Evolutionary conservation across 2,329 filamentous ascomycete species (phyloP).

Genomic region (Penicillium rolfsii): DNA sequence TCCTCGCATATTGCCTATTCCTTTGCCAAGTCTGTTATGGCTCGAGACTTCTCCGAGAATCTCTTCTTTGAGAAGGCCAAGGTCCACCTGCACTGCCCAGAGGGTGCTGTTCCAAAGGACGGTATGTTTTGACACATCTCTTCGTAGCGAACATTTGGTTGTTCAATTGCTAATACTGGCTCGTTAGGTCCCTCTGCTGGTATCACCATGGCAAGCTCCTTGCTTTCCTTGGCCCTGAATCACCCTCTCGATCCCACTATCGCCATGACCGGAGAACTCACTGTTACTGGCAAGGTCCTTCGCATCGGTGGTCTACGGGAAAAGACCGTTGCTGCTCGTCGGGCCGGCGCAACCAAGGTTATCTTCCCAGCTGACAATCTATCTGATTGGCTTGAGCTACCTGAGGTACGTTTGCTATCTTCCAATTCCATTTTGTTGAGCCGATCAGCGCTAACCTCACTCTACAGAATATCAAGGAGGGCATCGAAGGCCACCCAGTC

Average conservation of each 20-base stretch:
- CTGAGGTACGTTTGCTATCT: slow-evolving; percentile 73
- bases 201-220: slow-evolving; percentile 95
- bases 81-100: slow-evolving; percentile 93
- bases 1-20: slow-evolving; percentile 94
- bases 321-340: slow-evolving; percentile 93
- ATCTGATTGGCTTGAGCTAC: slow-evolving; percentile 96
- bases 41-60: slow-evolving; percentile 82
- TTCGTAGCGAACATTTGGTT: background rate
- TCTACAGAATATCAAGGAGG: slow-evolving; percentile 91
- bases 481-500: slow-evolving; percentile 87
- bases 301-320: slow-evolving; percentile 91
- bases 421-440: background rate
- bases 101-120: slow-evolving; percentile 95
- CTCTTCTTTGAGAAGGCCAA: slow-evolving; percentile 95
- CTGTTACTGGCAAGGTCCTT: slow-evolving; percentile 93
- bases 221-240: slow-evolving; percentile 83
- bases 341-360: slow-evolving; percentile 89
- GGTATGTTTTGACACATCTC: slow-evolving; percentile 48
- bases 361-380: slow-evolving; percentile 95
- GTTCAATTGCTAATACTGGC: slow-evolving; percentile 2
- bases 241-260: slow-evolving; percentile 78
- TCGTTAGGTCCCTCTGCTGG: slow-evolving; percentile 73
- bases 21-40: slow-evolving; percentile 88
- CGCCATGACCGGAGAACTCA: slow-evolving; percentile 97
- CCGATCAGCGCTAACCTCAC: slow-evolving; percentile 24